A percentile compares a stretch with the other conserved stretches of the same genome.
Evolutionary conservation across 2,329 filamentous ascomycete species (phyloP).

Genomic region (Coniochaeta sp.): DNA sequence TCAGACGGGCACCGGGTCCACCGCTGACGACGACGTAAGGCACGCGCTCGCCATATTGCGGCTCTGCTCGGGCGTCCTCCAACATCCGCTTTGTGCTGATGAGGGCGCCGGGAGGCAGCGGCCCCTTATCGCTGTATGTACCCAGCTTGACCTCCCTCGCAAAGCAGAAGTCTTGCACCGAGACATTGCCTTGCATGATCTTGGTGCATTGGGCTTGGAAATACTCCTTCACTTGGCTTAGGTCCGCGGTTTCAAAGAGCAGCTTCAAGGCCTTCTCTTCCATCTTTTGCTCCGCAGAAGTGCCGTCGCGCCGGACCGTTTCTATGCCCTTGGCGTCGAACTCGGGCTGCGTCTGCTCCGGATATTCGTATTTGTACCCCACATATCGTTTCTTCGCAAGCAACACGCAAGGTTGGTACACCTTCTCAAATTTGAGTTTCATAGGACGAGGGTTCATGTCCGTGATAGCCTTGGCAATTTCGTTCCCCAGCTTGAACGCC

Average conservation of each 20-base stretch:
- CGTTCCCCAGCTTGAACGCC: slow-evolving; percentile 86
- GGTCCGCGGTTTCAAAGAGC: slow-evolving; percentile 82
- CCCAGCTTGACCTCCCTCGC: slow-evolving; percentile 87
- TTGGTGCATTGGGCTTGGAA: slow-evolving; percentile 87
- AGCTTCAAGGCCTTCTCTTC: slow-evolving; percentile 86
- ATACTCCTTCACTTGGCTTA: slow-evolving; percentile 82
- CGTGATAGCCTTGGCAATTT: slow-evolving; percentile 83
- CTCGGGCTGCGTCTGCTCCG: slow-evolving; percentile 68
- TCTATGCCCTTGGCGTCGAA: slow-evolving; percentile 99
- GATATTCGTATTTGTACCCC: slow-evolving; percentile 89
- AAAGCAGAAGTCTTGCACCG: slow-evolving; percentile 93
- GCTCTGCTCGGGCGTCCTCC: slow-evolving; percentile 76
- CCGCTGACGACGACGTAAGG: slow-evolving; percentile 92
- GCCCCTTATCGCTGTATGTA: slow-evolving; percentile 75
- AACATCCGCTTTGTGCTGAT: slow-evolving; percentile 85
- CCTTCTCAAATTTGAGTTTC: slow-evolving; percentile 97
- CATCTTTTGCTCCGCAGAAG: slow-evolving; percentile 91
- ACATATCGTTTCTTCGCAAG: slow-evolving; percentile 97
- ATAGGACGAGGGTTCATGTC: slow-evolving; percentile 84
- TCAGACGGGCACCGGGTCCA: slow-evolving; percentile 74
- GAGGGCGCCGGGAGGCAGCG: slow-evolving; percentile 77
- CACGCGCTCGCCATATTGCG: slow-evolving; percentile 90
- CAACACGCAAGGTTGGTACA: slow-evolving; percentile 91
- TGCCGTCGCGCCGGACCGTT: slow-evolving; percentile 90
- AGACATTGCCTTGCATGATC: slow-evolving; percentile 83